These are phyloP conservation scores for Scheffersomyces coipomensis DNA, from an alignment of 805 yeast species.

Conservation along the genomic window DNA sequence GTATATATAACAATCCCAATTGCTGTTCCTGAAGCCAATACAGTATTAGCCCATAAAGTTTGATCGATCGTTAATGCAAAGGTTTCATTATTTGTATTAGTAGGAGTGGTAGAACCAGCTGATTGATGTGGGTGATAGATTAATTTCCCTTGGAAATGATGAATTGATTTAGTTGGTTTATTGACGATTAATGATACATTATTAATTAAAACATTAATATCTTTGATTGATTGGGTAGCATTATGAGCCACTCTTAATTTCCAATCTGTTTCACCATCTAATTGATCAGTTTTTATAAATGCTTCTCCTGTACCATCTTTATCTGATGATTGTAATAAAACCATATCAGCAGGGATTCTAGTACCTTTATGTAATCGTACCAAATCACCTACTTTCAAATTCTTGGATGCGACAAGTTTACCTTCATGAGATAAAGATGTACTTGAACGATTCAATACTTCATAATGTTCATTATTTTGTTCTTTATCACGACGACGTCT, in stretches of 20 bases:
- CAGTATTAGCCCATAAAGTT: constrained; percentile 98
- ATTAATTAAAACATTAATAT: constrained; percentile 50
- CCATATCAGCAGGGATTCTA: constrained; percentile 92
- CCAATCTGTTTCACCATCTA: constrained; percentile 99
- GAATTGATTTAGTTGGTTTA: constrained; percentile 84
- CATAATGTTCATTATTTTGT: constrained; percentile 80
- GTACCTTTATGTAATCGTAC: constrained; percentile 75
- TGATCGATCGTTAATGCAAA: constrained; percentile 80
- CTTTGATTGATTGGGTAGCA: constrained; percentile 58
- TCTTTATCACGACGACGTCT: constrained; percentile 89
- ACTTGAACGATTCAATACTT: constrained; percentile 48
- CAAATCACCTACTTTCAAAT: constrained; percentile 82
- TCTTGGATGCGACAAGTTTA: constrained; percentile 47
- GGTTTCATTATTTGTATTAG: constrained; percentile 36
- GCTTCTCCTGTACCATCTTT: constrained; percentile 76
- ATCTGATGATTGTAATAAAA: constrained; percentile 73
- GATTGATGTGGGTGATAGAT: constrained; percentile 41
- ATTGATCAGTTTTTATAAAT: constrained; percentile 93
- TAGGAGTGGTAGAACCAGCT: constrained; percentile 16
- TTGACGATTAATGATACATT: constrained; percentile 59
- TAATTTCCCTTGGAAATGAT: constrained; percentile 74
- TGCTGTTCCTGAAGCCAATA: constrained; percentile 89
- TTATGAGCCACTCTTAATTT: constrained; percentile 79
- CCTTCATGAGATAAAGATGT: constrained; percentile 19
- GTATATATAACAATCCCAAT: constrained; percentile 88